A percentile compares a stretch with the other conserved stretches of the same genome.
These are phyloP conservation scores for Rhypophila decipiens DNA, from an alignment of 495 filamentous ascomycete species.

Conservation along the genomic window DNA sequence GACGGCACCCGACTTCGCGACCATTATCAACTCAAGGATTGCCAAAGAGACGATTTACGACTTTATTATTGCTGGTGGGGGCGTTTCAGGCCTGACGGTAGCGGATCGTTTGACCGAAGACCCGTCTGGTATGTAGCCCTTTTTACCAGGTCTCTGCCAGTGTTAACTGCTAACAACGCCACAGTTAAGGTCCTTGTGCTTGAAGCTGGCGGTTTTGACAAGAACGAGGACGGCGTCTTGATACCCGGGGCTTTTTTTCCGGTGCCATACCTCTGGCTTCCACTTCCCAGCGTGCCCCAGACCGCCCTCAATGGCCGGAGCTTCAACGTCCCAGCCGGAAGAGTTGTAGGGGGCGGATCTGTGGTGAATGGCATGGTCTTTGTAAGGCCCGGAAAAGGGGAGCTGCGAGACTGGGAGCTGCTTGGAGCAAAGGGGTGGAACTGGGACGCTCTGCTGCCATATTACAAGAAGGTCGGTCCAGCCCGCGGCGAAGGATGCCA, in stretches of 20 bases:
- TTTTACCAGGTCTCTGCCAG: background rate
- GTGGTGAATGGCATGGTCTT: constrained; percentile 41
- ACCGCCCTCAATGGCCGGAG: constrained; percentile 24
- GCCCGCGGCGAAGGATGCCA: constrained; percentile 2
- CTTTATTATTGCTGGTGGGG: constrained; percentile 4
- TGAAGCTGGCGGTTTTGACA: constrained; percentile 8
- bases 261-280: constrained; percentile 7
- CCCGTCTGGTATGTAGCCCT: background rate
- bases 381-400: constrained; percentile 26
- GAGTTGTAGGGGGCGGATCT: constrained; percentile 36
- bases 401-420: constrained; percentile 32
- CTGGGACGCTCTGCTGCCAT: constrained; percentile 35
- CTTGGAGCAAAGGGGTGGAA: constrained; percentile 31
- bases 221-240: constrained; percentile 1
- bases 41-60: constrained; percentile 1
- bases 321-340: constrained; percentile 24
- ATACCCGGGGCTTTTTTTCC: constrained; percentile 3
- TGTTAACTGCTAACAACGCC: background rate
- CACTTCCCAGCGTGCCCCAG: constrained; percentile 11
- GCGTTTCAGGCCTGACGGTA: constrained; percentile 6
- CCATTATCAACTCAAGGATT: background rate
- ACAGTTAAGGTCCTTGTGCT: constrained; percentile 7
- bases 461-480: constrained; percentile 23
- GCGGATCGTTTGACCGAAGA: constrained; percentile 9
- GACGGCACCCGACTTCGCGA: background rate